A percentile compares a stretch with the other conserved stretches of the same genome.
phyloP scores from a whole-genome alignment of 768 basidiomycete species.

The Hygrocybe punicea region DNA sequence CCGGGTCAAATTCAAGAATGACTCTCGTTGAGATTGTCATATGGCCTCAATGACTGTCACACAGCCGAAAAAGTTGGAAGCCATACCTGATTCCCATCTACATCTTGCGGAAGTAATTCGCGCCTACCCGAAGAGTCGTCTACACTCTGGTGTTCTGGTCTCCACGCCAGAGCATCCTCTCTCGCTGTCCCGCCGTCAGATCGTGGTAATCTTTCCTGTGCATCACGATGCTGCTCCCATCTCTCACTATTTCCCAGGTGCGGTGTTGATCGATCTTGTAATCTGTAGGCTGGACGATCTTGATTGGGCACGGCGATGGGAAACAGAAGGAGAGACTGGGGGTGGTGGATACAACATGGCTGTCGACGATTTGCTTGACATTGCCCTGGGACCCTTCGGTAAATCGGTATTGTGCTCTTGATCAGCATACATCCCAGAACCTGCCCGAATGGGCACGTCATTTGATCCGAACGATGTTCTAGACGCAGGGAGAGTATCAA shows the following conservation, averaged over 20 bases:
- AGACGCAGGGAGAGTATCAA: slow-evolving; percentile 17
- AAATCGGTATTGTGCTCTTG: slow-evolving; percentile 14
- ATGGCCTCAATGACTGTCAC: background rate
- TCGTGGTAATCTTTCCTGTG: background rate
- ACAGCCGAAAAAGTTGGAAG: background rate
- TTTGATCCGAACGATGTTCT: slow-evolving; percentile 14
- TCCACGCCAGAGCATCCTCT: slow-evolving; percentile 1
- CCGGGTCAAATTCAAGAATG: background rate
- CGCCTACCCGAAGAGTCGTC: slow-evolving; percentile 3
- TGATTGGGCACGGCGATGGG: background rate
- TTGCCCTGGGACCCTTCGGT: slow-evolving; percentile 30
- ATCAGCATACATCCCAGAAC: slow-evolving; percentile 33
- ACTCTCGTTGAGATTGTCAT: background rate
- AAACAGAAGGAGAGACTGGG: background rate
- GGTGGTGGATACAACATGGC: slow-evolving; percentile 6
- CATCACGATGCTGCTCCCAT: slow-evolving; percentile 1
- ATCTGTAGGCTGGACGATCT: background rate
- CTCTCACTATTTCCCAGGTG: background rate
- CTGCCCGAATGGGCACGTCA: slow-evolving; percentile 10
- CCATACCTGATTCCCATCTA: slow-evolving; percentile 6
- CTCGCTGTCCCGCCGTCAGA: background rate
- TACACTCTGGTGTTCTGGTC: background rate
- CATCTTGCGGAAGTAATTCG: background rate
- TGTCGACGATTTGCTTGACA: slow-evolving; percentile 17
- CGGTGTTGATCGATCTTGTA: slow-evolving; percentile 10